Evolutionary conservation across 108 stramenopile species (phyloP), one percentile per base, ranked within the genome.

Genomic region (Asterionellopsis glacialis): DNA sequence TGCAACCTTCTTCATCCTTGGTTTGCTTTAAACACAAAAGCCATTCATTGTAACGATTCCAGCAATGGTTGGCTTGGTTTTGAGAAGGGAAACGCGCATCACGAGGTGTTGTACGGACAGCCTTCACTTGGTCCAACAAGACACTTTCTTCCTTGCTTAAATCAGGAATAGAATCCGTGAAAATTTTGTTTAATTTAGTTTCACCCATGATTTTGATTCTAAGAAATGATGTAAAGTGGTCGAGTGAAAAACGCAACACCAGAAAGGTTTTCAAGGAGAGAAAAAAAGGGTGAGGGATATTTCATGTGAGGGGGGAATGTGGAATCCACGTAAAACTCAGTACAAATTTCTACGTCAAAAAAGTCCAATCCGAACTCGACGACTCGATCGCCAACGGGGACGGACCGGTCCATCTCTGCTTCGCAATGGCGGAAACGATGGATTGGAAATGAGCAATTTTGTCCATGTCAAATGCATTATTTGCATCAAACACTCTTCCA

Each of bases 21-120:
- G 89, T 88, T 45, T 83, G 72, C 81, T 95, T 90, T 62, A 90
- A 51, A 81, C 96, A 96, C 38, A 96, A 58, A 41, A 96, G 73
- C 90, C 90, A 95, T 72, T 96, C 96, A 58, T 96, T 96, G 90
- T 96, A 96, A 56, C 93, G 82, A 59, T 93, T 93, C 93, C 93
- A 96, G 87, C 96, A 96, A 75, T 94, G 93, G 51, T 85, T 77
- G 58, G 90, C 80, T 68, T 96, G 95, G 76, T 96, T 96, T 54
- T 61, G 63, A 60, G 82, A 74, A 24, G 91, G 87, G 75, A 95
- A 95, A 47, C 91, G 83, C 22, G 82, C 66, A 70, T 95, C 91
- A 59, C 86, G 86, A 56, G 94, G 94, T 58, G 94, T 91, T 42
- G 94, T 95, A 59, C 87, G 83, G 59, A 76, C 65, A 47, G 75